Percentiles rank a stretch among this genome's conserved stretches.
Evolutionary conservation across 768 basidiomycete genomes (phyloP).

Genomic region (Xerocomellus intermedius): DNA sequence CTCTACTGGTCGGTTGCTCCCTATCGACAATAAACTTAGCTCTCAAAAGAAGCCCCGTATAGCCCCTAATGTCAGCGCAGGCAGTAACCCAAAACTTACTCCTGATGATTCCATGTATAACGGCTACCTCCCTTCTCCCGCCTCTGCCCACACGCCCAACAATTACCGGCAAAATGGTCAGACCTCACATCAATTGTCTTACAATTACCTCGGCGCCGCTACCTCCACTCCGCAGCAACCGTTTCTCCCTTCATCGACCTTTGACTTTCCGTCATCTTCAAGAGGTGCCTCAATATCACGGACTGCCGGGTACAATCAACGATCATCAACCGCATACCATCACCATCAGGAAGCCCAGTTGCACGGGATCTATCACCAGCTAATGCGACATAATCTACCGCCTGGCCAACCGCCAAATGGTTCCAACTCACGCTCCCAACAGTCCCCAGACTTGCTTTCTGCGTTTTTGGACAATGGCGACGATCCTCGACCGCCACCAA

Average conservation of each 20-base stretch:
- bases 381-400: conserved; percentile 29
- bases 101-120: conserved; percentile 32
- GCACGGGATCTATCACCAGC: conserved; percentile 32
- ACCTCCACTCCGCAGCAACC: conserved; percentile 21
- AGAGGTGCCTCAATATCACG: conserved; percentile 24
- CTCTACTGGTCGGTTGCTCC: conserved; percentile 32
- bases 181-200: conserved; percentile 26
- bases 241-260: conserved; percentile 23
- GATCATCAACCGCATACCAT: conserved; percentile 24
- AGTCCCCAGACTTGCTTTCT: conserved; percentile 29
- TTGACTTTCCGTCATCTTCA: conserved; percentile 33
- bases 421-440: conserved; percentile 22
- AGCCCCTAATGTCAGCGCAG: conserved; percentile 21
- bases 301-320: conserved; percentile 24
- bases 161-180: conserved; percentile 31
- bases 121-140: conserved; percentile 33
- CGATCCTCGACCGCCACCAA: conserved; percentile 24
- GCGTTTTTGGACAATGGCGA: conserved; percentile 30
- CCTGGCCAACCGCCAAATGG: conserved; percentile 17
- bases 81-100: conserved; percentile 24
- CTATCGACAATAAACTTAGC: conserved; percentile 23
- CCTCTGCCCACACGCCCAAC: conserved; percentile 25
- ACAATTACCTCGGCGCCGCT: conserved; percentile 24
- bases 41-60: conserved; percentile 33
- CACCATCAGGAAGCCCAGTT: conserved; percentile 32